Evolutionary conservation across 805 yeast species (phyloP).

Genomic region (Hanseniaspora jakobsenii): DNA sequence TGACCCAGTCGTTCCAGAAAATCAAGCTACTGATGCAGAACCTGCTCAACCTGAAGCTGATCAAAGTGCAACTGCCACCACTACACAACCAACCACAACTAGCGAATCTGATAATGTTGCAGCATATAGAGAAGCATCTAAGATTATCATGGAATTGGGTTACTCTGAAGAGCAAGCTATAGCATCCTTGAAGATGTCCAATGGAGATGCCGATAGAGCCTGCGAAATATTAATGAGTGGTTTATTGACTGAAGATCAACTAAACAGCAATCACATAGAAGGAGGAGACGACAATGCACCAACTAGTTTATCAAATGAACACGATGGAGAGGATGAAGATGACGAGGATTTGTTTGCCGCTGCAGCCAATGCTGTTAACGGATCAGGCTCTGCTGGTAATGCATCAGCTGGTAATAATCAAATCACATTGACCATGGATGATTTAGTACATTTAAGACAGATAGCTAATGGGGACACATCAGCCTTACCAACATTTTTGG

Average conservation of each 20-base stretch:
- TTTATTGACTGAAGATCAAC: conserved; percentile 30
- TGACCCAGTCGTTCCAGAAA: conserved; percentile 20
- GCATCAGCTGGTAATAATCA: conserved; percentile 24
- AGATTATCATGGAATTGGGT: conserved; percentile 90
- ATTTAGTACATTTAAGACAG: conserved; percentile 52
- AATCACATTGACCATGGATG: conserved; percentile 36
- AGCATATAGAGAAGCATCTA: conserved; percentile 46
- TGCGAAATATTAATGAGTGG: conserved; percentile 90
- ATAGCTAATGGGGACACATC: conserved; percentile 79
- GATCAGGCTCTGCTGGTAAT: conserved; percentile 19
- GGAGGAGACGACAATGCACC: too few relatives aligned
- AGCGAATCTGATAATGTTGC: conserved; percentile 21
- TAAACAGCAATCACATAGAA: too few relatives aligned
- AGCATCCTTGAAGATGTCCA: conserved; percentile 86
- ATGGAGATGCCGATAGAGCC: conserved; percentile 94
- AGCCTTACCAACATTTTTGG: conserved; percentile 69
- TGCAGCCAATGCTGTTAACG: conserved; percentile 21
- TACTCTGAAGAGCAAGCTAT: conserved; percentile 79
- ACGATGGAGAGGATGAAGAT: conserved; percentile 25
- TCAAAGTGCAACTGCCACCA: conserved; percentile 19
- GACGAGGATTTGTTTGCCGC: conserved; percentile 34
- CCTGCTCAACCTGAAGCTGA: conserved; percentile 16
- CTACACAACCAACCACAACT: conserved; percentile 8
- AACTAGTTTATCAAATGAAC: conserved; percentile 18
- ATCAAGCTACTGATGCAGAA: conserved; percentile 20